Conservation (phyloP, 2,329 filamentous ascomycete species). For the Exophiala spinifera region DNA sequence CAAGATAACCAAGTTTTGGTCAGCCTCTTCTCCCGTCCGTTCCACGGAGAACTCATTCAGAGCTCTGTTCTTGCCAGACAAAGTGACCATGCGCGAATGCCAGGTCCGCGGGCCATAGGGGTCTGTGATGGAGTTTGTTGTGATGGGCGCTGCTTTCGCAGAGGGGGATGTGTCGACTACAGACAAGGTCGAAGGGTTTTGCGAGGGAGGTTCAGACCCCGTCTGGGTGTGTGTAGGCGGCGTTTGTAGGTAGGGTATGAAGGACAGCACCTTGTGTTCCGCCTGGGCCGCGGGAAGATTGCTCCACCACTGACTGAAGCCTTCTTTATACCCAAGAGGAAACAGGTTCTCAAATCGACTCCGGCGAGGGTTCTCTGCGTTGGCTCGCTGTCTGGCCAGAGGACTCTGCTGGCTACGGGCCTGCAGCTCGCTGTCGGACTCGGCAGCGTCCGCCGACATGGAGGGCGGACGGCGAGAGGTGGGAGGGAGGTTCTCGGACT, state of each 20-base stretch:
- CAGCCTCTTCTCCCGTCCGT: constrained; percentile 70
- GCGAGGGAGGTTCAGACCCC: constrained; percentile 50
- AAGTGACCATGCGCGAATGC: constrained; percentile 77
- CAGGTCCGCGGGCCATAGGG: constrained; percentile 82
- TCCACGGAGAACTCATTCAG: constrained; percentile 93
- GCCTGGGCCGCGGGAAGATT: constrained; percentile 76
- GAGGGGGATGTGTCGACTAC: constrained; percentile 38
- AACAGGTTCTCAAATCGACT: constrained; percentile 56
- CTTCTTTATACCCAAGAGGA: constrained; percentile 86
- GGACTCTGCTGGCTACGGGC: constrained; percentile 44
- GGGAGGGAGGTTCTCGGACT: constrained; percentile 20
- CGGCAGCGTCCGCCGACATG: constrained; percentile 28
- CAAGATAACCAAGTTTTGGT: constrained; percentile 89
- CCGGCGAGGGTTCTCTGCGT: constrained; percentile 32
- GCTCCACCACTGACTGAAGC: constrained; percentile 91
- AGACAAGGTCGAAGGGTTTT: constrained; percentile 35
- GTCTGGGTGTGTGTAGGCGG: constrained; percentile 68
- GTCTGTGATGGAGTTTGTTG: constrained; percentile 58
- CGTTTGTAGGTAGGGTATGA: constrained; percentile 74
- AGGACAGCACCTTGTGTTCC: constrained; percentile 82
- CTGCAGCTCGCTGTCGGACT: constrained; percentile 34
- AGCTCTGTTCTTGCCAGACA: constrained; percentile 80
- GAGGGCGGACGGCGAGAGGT: constrained; percentile 21
- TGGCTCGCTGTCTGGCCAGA: constrained; percentile 47
- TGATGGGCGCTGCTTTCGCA: constrained; percentile 40